These are phyloP conservation scores for Verticillium alfalfae DNA, from an alignment of 2,329 filamentous ascomycete genomes.

Conservation along the genomic window DNA sequence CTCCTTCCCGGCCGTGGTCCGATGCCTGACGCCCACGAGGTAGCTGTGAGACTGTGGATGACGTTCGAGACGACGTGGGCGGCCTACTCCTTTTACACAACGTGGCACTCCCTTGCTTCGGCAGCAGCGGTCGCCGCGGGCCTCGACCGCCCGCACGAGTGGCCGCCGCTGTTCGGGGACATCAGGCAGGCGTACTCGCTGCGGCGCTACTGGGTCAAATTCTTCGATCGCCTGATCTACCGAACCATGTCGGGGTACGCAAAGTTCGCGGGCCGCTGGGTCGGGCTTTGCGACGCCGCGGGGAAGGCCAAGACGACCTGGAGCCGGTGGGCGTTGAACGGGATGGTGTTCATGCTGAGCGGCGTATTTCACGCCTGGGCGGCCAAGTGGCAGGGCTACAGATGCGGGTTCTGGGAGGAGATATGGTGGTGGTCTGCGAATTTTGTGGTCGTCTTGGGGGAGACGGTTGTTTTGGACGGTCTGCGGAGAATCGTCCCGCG, in stretches of 20 bases:
- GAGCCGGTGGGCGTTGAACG: slow-evolving; percentile 11
- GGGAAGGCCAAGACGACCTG: not conserved
- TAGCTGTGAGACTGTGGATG: slow-evolving; percentile 2
- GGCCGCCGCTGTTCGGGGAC: slow-evolving; percentile 13
- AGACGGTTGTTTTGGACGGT: slow-evolving; percentile 1
- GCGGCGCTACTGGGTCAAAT: slow-evolving; percentile 13
- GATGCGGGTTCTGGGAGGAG: slow-evolving; percentile 6
- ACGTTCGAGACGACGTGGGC: slow-evolving; percentile 5
- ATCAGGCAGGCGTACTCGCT: slow-evolving; percentile 11
- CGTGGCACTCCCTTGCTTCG: not conserved
- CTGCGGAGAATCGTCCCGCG: not conserved
- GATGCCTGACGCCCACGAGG: not conserved
- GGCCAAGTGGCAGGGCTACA: not conserved
- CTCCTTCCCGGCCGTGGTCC: not conserved
- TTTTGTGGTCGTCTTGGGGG: slow-evolving; percentile 2
- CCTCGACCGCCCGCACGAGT: slow-evolving; percentile 11
- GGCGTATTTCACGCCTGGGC: slow-evolving; percentile 6
- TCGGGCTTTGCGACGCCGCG: not conserved
- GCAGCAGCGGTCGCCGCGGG: not conserved
- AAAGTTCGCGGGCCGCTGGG: slow-evolving; percentile 2
- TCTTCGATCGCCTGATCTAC: slow-evolving; percentile 12
- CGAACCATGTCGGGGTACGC: slow-evolving; percentile 3
- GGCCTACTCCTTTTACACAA: slow-evolving; percentile 8
- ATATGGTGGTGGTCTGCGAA: slow-evolving; percentile 6
- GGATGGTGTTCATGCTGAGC: slow-evolving; percentile 7